Percentiles rank a stretch among this genome's conserved stretches.
phyloP scores from a whole-genome alignment of 2,329 filamentous ascomycete species.

The Beauveria pseudobassiana region DNA sequence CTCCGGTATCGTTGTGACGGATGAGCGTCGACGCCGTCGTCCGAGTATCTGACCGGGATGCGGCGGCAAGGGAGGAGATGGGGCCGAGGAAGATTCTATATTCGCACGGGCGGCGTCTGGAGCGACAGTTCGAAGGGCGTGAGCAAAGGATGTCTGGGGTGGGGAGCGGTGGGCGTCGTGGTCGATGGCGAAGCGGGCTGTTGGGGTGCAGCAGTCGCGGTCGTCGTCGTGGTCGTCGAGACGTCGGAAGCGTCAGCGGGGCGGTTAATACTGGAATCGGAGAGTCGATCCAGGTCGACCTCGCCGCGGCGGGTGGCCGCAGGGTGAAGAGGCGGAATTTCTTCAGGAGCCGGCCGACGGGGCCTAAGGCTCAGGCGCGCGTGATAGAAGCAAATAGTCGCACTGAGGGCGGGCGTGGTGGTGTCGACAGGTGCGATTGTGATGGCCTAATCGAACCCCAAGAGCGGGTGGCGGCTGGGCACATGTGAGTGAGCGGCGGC shows the following conservation, averaged over 20 bases:
- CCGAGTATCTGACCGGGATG: constrained; percentile 38
- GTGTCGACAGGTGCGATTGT: not conserved
- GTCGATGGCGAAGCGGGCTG: constrained; percentile 33
- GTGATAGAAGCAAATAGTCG: not conserved
- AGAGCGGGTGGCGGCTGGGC: not conserved
- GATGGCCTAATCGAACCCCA: constrained; percentile 1
- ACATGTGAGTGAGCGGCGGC: constrained; percentile 1
- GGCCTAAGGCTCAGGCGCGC: constrained; percentile 7
- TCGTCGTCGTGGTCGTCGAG: not conserved
- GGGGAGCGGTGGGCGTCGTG: constrained; percentile 36
- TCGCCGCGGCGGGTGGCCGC: constrained; percentile 33
- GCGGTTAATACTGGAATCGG: constrained; percentile 24
- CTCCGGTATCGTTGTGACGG: constrained; percentile 28
- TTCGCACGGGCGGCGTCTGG: constrained; percentile 26
- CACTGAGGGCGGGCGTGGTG: not conserved
- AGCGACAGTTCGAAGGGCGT: constrained; percentile 13
- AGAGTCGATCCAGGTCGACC: constrained; percentile 34
- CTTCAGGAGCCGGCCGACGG: constrained; percentile 9
- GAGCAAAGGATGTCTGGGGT: constrained; percentile 31
- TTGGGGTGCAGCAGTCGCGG: constrained; percentile 34
- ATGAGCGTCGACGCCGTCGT: constrained; percentile 44
- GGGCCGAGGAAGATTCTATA: constrained; percentile 32
- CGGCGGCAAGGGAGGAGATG: constrained; percentile 18
- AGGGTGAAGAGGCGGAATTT: constrained; percentile 18
- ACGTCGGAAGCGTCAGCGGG: constrained; percentile 49